phyloP scores from a whole-genome alignment of 108 stramenopile species.

The Phaeodactylum tricornutum region DNA sequence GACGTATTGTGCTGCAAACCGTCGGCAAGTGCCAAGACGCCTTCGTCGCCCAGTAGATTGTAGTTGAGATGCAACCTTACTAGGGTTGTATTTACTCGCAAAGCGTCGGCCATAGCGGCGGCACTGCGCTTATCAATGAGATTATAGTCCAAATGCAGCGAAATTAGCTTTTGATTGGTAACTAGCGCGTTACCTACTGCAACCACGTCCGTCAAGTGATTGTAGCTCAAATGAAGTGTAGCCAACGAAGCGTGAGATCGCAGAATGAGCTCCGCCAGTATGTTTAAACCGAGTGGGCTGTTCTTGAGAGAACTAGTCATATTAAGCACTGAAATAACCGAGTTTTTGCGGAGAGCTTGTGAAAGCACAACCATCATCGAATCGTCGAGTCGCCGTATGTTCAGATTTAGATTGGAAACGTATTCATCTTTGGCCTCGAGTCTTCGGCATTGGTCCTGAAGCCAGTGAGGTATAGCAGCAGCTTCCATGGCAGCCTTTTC shows the following conservation, averaged over 20 bases:
- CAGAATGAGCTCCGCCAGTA: constrained; percentile 11
- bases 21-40: constrained; percentile 21
- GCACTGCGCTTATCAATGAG: constrained; percentile 20
- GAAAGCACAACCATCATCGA: constrained; percentile 10
- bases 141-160: constrained; percentile 47
- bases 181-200: constrained; percentile 7
- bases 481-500: too few species aligned
- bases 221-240: constrained; percentile 30
- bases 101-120: constrained; percentile 21
- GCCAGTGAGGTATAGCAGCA: too few species aligned
- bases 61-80: constrained; percentile 23
- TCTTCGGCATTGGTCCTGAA: constrained; percentile 13
- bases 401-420: constrained; percentile 30
- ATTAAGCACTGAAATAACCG: constrained; percentile 18
- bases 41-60: constrained; percentile 38
- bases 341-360: constrained; percentile 19
- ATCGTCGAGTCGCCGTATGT: constrained; percentile 27
- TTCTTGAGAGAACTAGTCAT: constrained; percentile 17
- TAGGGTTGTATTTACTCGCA: constrained; percentile 19
- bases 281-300: neutral
- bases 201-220: constrained; percentile 12
- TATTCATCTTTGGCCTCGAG: constrained; percentile 3
- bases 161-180: constrained; percentile 12
- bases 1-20: constrained; percentile 16
- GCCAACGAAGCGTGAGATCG: constrained; percentile 13